phyloP scores from a whole-genome alignment of 2,329 filamentous ascomycete genomes.

The Nemania diffusa region DNA sequence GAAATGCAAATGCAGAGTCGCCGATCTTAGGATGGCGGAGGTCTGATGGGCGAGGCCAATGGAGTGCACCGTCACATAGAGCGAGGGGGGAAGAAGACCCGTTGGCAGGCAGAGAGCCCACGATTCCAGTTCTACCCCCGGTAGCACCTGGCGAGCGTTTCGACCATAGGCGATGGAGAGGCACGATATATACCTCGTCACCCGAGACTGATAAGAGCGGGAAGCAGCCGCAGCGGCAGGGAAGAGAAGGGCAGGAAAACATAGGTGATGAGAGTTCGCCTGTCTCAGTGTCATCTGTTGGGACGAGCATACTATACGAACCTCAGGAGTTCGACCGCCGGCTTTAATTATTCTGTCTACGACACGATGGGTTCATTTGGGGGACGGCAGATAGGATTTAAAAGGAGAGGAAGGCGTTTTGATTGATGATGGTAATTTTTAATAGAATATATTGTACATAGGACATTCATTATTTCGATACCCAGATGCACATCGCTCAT shows the following conservation, averaged over 20 bases:
- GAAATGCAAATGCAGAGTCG: slow-evolving; percentile 11
- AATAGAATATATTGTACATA: slow-evolving; percentile 11
- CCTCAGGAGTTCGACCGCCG: slow-evolving; percentile 25
- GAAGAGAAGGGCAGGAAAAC: not conserved
- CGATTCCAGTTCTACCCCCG: slow-evolving; percentile 32
- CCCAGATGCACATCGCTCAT: not conserved
- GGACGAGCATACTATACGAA: slow-evolving; percentile 40
- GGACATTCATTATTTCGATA: slow-evolving; percentile 4
- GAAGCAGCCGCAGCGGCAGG: not conserved
- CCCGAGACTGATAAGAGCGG: not conserved
- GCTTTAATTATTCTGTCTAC: not conserved
- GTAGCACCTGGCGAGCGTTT: slow-evolving; percentile 34
- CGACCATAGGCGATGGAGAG: slow-evolving; percentile 29
- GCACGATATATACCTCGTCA: slow-evolving; percentile 22
- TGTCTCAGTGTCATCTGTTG: slow-evolving; percentile 35
- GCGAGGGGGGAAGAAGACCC: not conserved
- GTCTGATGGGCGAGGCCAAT: not conserved
- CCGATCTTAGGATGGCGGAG: slow-evolving; percentile 30
- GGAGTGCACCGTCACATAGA: not conserved
- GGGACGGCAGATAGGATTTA: not conserved
- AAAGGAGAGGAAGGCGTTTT: not conserved
- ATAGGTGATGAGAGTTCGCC: slow-evolving; percentile 12
- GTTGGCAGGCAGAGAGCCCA: slow-evolving; percentile 3
- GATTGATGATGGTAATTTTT: not conserved
- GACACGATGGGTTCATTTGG: too few species aligned